Evolutionary conservation across 2,329 filamentous ascomycete species (phyloP).

Genomic region (Exophiala oligosperma): DNA sequence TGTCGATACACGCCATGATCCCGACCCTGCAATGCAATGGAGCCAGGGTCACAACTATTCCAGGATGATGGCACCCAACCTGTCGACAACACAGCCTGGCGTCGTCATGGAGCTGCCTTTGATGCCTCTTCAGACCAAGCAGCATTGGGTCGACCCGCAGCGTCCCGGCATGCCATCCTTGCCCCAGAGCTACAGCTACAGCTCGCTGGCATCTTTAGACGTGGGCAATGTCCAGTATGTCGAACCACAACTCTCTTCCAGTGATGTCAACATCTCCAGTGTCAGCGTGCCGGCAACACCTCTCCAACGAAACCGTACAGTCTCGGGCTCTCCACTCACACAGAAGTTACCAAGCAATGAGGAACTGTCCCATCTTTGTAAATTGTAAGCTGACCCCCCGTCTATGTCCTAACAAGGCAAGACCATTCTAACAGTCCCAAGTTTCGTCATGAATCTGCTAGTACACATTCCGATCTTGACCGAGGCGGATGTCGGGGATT

Average conservation of each 20-base stretch:
- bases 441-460: constrained; percentile 8
- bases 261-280: constrained; percentile 2
- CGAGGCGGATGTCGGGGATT: constrained; percentile 7
- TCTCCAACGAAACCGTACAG: neutral
- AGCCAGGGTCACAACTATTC: neutral
- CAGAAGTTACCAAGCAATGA: constrained; percentile 3
- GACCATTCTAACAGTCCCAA: neutral
- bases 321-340: neutral
- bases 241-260: neutral
- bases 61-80: neutral
- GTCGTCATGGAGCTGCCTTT: constrained; percentile 2
- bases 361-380: constrained; percentile 7
- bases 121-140: neutral
- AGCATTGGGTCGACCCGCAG: neutral
- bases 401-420: neutral
- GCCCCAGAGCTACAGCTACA: neutral
- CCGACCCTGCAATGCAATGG: neutral
- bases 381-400: neutral
- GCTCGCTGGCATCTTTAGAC: neutral
- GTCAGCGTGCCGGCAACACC: constrained; percentile 5
- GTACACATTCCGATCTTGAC: constrained; percentile 5
- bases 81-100: neutral
- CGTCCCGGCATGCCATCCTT: neutral
- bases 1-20: neutral
- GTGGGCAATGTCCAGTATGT: neutral